A percentile compares a stretch with the other conserved stretches of the same genome.
phyloP scores from a whole-genome alignment of 208 protist genomes.

The Crithidia fasciculata region DNA sequence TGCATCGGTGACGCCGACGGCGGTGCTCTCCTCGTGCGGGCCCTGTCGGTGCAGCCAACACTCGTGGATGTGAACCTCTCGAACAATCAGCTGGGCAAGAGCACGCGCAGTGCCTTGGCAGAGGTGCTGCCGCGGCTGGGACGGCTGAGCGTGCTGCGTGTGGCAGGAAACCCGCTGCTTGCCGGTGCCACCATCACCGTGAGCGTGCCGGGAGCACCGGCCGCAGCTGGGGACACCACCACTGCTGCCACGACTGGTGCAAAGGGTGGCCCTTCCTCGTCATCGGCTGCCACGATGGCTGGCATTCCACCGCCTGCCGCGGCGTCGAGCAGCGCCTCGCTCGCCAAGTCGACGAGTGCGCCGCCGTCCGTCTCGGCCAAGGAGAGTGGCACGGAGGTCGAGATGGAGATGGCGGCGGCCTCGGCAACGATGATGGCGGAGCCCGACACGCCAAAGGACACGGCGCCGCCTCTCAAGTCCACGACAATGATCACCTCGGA shows the following conservation, averaged over 20 bases:
- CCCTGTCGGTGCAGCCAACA: slow-evolving; percentile 51
- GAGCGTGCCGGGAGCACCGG: not conserved
- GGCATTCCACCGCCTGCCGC: not conserved
- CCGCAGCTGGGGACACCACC: not conserved
- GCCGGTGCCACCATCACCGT: slow-evolving; percentile 21
- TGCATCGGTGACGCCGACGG: slow-evolving; percentile 73
- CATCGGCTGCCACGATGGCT: not conserved
- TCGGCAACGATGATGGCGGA: slow-evolving; percentile 8
- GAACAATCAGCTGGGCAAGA: slow-evolving; percentile 73
- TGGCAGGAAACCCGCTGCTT: slow-evolving; percentile 71
- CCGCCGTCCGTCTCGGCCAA: not conserved
- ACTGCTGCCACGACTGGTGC: not conserved
- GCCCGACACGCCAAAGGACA: not conserved
- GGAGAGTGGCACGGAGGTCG: not conserved
- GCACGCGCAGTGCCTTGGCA: slow-evolving; percentile 49
- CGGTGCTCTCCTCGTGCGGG: slow-evolving; percentile 53
- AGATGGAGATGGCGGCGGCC: slow-evolving; percentile 5
- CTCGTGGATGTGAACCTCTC: slow-evolving; percentile 72
- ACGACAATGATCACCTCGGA: slow-evolving; percentile 2
- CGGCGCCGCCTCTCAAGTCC: slow-evolving; percentile 1
- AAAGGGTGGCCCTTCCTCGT: not conserved
- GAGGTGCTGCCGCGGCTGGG: slow-evolving; percentile 54
- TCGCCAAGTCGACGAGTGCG: not conserved
- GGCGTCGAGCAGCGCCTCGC: not conserved
- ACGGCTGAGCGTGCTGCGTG: slow-evolving; percentile 58